These are phyloP conservation scores for Exophiala sideris DNA, from an alignment of 2,329 filamentous ascomycete species.

Conservation along the genomic window DNA sequence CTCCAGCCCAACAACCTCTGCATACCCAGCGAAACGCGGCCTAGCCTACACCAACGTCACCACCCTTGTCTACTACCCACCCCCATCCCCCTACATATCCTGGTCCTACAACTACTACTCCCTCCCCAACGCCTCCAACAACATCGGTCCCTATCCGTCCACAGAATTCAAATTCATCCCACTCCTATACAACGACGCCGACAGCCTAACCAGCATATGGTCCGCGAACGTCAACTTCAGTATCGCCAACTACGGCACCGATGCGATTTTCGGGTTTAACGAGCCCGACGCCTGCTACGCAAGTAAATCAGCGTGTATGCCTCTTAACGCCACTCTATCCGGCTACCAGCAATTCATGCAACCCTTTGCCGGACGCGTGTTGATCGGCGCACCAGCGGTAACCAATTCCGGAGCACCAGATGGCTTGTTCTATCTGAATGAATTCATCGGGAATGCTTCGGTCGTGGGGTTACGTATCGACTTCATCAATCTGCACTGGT, in stretches of 20 bases:
- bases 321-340: conserved; percentile 33
- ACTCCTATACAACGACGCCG: conserved; percentile 57
- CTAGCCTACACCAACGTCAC: conserved; percentile 40
- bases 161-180: conserved; percentile 40
- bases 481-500: conserved; percentile 45
- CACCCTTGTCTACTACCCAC: conserved; percentile 17
- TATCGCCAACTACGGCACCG: conserved; percentile 34
- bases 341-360: conserved; percentile 40
- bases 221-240: conserved; percentile 38
- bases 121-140: conserved; percentile 31
- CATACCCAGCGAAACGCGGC: conserved; percentile 31
- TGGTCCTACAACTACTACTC: conserved; percentile 47
- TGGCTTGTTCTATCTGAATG: conserved; percentile 40
- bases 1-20: not conserved
- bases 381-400: conserved; percentile 40
- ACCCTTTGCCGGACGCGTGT: conserved; percentile 38
- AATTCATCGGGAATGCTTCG: conserved; percentile 39
- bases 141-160: conserved; percentile 37
- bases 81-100: conserved; percentile 28
- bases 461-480: conserved; percentile 33
- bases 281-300: conserved; percentile 41
- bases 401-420: conserved; percentile 34
- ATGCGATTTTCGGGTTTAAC: conserved; percentile 45
- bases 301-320: conserved; percentile 37
- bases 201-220: conserved; percentile 38